Evolutionary conservation across 169 alveolate species (phyloP).

Genomic region (Plasmodium vivax): DNA sequence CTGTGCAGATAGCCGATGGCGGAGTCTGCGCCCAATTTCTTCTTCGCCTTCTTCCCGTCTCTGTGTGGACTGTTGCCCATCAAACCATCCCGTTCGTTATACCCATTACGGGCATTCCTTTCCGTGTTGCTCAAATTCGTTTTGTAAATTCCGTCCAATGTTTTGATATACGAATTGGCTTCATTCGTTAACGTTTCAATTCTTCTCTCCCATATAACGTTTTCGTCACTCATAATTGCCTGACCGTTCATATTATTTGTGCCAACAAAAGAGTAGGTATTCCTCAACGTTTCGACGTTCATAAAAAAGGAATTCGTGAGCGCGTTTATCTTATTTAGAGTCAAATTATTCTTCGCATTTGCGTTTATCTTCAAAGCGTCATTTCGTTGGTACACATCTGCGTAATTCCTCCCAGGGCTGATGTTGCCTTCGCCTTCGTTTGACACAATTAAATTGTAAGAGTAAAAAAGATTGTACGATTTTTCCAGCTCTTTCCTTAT

Average conservation of each 20-base stretch:
- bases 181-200: slow-evolving; percentile 57
- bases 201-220: slow-evolving; percentile 62
- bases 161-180: slow-evolving; percentile 48
- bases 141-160: slow-evolving; percentile 48
- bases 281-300: slow-evolving; percentile 56
- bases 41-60: slow-evolving; percentile 5
- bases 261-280: slow-evolving; percentile 42
- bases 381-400: slow-evolving; percentile 18
- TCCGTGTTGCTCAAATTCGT: slow-evolving; percentile 25
- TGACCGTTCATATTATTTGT: slow-evolving; percentile 36
- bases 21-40: not conserved
- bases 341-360: slow-evolving; percentile 40
- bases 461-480: slow-evolving; percentile 50
- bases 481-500: slow-evolving; percentile 66
- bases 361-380: slow-evolving; percentile 1
- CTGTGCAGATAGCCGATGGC: slow-evolving; percentile 39
- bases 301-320: slow-evolving; percentile 64
- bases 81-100: not conserved
- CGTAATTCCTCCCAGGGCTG: not conserved
- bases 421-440: slow-evolving; percentile 1
- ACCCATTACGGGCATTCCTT: not conserved
- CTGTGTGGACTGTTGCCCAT: not conserved
- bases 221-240: slow-evolving; percentile 23
- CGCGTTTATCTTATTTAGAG: slow-evolving; percentile 66
- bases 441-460: slow-evolving; percentile 44